These are phyloP conservation scores for Penstemon davidsonii DNA, from an alignment of 257 asterid species.

Conservation along the genomic window DNA sequence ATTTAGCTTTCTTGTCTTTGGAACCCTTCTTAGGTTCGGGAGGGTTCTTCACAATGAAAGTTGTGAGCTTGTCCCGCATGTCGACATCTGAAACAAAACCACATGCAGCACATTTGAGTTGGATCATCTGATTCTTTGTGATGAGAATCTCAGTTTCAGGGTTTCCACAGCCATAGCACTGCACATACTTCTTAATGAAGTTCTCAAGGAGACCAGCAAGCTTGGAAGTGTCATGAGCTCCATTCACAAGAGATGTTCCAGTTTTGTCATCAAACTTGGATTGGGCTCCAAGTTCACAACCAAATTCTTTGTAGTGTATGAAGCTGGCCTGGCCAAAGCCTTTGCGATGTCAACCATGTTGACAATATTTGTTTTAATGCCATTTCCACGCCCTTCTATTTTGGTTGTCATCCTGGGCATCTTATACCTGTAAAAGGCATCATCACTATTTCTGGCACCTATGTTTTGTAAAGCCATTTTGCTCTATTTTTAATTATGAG, in stretches of 20 bases:
- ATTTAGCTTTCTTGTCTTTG: conserved; percentile 61
- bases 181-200: conserved; percentile 80
- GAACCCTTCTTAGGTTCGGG: conserved; percentile 69
- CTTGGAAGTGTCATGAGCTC: conserved; percentile 75
- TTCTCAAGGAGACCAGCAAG: conserved; percentile 79
- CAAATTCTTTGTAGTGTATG: conserved; percentile 79
- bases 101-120: conserved; percentile 81
- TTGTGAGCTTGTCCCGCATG: conserved; percentile 86
- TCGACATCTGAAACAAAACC: conserved; percentile 77
- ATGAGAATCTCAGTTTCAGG: conserved; percentile 76
- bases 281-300: conserved; percentile 83
- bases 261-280: conserved; percentile 84
- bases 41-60: conserved; percentile 75
- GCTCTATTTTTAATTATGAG: too few species aligned
- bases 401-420: conserved; percentile 83
- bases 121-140: conserved; percentile 68
- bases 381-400: conserved; percentile 88
- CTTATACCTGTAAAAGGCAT: conserved; percentile 87
- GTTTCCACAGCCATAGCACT: conserved; percentile 79
- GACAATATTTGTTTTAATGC: conserved; percentile 80
- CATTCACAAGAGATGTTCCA: conserved; percentile 78
- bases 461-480: conserved; percentile 80
- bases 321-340: conserved; percentile 75
- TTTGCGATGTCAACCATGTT: conserved; percentile 90
- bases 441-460: conserved; percentile 88